Base-by-base conservation (phyloP, 257 asterid species). In the Nicotiana undulata region DNA sequence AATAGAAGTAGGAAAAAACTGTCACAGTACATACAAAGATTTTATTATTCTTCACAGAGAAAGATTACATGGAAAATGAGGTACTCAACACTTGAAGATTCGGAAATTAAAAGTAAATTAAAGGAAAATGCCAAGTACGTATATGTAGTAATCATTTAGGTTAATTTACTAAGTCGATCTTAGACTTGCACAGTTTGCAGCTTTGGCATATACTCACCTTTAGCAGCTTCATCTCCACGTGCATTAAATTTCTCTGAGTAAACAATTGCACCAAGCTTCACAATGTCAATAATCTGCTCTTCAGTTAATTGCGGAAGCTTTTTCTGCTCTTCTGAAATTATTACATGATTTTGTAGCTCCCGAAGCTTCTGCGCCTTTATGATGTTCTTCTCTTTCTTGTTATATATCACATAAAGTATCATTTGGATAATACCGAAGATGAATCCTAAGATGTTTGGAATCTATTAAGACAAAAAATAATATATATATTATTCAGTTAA, bases 401-500 rank as follows among this genome's bases (percentile, higher is more conserved):
- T 90, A 87, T 91, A 89, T 13, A 79, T 79, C 9, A 84, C 49
- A 65, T 91, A 91, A 2, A 92, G 80, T 34, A 79, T 59, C 91
- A 88, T 92, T 79, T 89, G 94, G 9, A 88, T n/a, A 28, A 91
- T 26, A 6, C 94, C 96, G 8, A 89, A 87, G 77, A 63, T 55
- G 82, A 90, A 90, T 4, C 97, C 97, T 60, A 90, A 81, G 76
- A 92, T 90, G 79, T 92, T 92, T 17, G 95, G 95, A 83, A 84
- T 68, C 95, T 90, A 8, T n/a, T 3, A 8, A 18, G 18, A 1
- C 1, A 44, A 37, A 37, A 37, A 37, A 37, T 1, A 29, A 29
- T 29, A 29, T 29, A 29, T 2, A 29, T 29, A 29, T 29, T 29
- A 29, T 29, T 4, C 32, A 29, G 3, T 37, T 37, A 37, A 37